Base-by-base conservation (phyloP, 2,329 filamentous ascomycete genomes). In the Colletotrichum sp. region DNA sequence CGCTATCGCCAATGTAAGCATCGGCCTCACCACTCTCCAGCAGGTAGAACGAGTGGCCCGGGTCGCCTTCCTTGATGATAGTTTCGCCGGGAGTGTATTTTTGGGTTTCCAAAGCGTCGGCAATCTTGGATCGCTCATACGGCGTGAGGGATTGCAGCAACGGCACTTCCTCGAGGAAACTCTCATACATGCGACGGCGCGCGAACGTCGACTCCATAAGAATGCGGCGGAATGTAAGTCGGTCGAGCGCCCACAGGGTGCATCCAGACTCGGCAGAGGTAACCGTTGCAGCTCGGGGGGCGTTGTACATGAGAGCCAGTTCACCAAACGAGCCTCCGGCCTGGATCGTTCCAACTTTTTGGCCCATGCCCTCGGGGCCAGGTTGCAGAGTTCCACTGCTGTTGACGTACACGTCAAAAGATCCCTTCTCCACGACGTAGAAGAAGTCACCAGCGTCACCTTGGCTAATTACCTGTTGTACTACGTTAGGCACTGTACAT, bases 191-290 rank as follows among this genome's bases (percentile, higher is more conserved):
- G 80, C 96, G 94, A 78, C 97, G 93, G 70, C 96, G 94, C 79
- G 97, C 95, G 86, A 98, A 98, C 5, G 97, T 98, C 51, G 95
- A 97, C 85, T 98, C 96, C 96, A 99, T 98, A 76, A 99, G 89
- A 77, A 99, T 98, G 75, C 97, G 94, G 78, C 97, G 95, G 89
- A 99, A 99, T 12, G 97, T 99, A 76, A 98, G 90, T 67, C 97
- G 95, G 82, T 99, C 97, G 65, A 99, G 89, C 24, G 95, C 95
- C 97, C 97, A 99, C 12, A 99, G 89, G 5, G 93, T 96, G 80
- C 94, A 96, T 38, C 90, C 86, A 5, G 93, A 83, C 79, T 97
- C 94, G 15, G 93, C 92, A 34, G 95, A 98, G 75, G 97, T 90
- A 74, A 99, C 95, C 0, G 97, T 98, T 5, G 97, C 97, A 55